phyloP scores from a whole-genome alignment of 805 yeast genomes.

The Metschnikowia aberdeeniae region DNA sequence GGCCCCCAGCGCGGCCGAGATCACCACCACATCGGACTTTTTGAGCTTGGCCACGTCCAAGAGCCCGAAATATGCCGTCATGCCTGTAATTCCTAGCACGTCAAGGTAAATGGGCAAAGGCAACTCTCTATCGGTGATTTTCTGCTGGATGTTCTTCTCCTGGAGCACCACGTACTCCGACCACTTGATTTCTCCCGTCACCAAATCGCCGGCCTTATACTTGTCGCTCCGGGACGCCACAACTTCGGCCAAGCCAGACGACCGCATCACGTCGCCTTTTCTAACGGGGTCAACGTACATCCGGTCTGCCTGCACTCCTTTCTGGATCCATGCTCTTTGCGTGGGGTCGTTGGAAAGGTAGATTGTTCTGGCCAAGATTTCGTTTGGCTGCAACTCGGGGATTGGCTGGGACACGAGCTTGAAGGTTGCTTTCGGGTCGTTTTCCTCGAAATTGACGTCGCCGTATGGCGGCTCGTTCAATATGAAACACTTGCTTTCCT shows the following conservation, averaged over 20 bases:
- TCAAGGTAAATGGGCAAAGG: slow-evolving; percentile 41
- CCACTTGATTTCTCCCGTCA: slow-evolving; percentile 43
- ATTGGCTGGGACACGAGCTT: slow-evolving; percentile 12
- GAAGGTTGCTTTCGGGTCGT: slow-evolving; percentile 26
- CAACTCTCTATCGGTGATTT: slow-evolving; percentile 22
- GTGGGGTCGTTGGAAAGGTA: slow-evolving; percentile 58
- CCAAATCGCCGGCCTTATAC: slow-evolving; percentile 40
- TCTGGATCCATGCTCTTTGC: slow-evolving; percentile 50
- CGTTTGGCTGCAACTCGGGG: slow-evolving; percentile 27
- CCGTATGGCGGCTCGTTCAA: slow-evolving; percentile 2
- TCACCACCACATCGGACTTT: slow-evolving; percentile 44
- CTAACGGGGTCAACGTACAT: slow-evolving; percentile 11
- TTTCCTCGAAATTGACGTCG: slow-evolving; percentile 18
- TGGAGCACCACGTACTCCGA: slow-evolving; percentile 38
- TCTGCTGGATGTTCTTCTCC: slow-evolving; percentile 22
- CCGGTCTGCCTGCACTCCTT: slow-evolving; percentile 4
- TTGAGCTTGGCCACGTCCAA: slow-evolving; percentile 43
- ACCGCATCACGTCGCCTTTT: slow-evolving; percentile 43
- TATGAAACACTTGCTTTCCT: slow-evolving; percentile 1
- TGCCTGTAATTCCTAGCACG: slow-evolving; percentile 51
- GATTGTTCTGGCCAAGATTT: slow-evolving; percentile 41
- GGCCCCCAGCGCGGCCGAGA: slow-evolving; percentile 69
- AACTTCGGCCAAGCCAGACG: slow-evolving; percentile 46
- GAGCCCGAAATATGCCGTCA: slow-evolving; percentile 59
- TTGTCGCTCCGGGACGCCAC: slow-evolving; percentile 39